These are phyloP conservation scores for Eutypa lata DNA, from an alignment of 2,329 filamentous ascomycete genomes.

Conservation along the genomic window DNA sequence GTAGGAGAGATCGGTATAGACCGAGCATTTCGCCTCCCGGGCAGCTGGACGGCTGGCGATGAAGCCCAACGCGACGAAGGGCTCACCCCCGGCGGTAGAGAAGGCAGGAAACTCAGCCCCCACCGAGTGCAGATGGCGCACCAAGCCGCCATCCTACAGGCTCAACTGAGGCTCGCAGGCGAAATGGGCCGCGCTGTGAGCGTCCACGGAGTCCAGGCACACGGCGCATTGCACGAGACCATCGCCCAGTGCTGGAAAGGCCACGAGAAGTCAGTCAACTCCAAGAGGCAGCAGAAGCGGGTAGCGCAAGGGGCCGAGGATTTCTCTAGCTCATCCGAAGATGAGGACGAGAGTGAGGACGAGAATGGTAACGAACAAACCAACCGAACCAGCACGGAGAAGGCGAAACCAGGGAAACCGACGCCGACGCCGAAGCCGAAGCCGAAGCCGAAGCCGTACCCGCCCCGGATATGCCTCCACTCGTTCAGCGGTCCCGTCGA, in stretches of 20 bases:
- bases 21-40: conserved; percentile 71
- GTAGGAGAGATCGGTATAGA: conserved; percentile 78
- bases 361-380: conserved; percentile 17
- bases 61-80: conserved; percentile 39
- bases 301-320: conserved; percentile 47
- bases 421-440: conserved; percentile 14
- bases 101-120: conserved; percentile 65
- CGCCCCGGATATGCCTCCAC: conserved; percentile 87
- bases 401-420: conserved; percentile 11
- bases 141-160: conserved; percentile 62
- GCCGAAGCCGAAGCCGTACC: conserved; percentile 59
- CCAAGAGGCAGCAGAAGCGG: conserved; percentile 54
- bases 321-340: conserved; percentile 36
- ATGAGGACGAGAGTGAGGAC: conserved; percentile 33
- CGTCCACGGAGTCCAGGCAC: conserved; percentile 73
- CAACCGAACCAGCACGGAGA: conserved; percentile 20
- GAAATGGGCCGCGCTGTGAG: conserved; percentile 63
- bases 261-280: conserved; percentile 59
- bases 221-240: conserved; percentile 66
- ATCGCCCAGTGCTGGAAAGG: conserved; percentile 68
- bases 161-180: conserved; percentile 70
- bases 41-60: conserved; percentile 45
- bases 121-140: conserved; percentile 67
- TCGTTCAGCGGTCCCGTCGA: conserved; percentile 82
- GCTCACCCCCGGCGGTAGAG: conserved; percentile 67